These are phyloP conservation scores for Trichoderma koningii DNA, from an alignment of 2,329 filamentous ascomycete genomes.

Conservation along the genomic window DNA sequence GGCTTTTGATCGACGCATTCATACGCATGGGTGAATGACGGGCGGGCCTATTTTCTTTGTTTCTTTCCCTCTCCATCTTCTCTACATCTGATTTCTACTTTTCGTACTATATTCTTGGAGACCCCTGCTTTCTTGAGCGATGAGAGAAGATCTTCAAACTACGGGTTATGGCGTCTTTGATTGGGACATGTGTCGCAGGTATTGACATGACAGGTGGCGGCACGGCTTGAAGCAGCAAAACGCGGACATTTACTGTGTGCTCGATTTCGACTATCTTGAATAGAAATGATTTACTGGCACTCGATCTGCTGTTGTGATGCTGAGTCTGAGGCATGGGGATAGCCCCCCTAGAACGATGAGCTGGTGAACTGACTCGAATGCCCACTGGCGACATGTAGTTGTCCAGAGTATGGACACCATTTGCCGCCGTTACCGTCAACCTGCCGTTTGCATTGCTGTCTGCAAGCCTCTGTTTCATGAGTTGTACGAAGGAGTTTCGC, in stretches of 20 bases:
- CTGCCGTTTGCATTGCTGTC: no score
- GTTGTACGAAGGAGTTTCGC: no score
- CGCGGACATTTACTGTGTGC: conserved; percentile 32
- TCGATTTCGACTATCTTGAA: conserved; percentile 30
- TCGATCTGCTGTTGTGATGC: no score
- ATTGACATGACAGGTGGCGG: conserved; percentile 37
- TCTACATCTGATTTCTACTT: conserved; percentile 21
- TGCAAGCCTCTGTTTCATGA: no score
- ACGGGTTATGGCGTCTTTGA: conserved; percentile 37
- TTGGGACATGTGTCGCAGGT: conserved; percentile 33
- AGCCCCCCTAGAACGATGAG: no score
- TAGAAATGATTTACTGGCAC: conserved; percentile 33
- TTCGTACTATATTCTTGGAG: conserved; percentile 34
- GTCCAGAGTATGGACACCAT: no score
- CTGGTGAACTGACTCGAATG: no score
- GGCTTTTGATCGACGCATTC: conserved; percentile 30
- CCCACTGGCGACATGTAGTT: no score
- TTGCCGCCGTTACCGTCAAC: no score
- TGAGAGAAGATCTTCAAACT: conserved; percentile 30
- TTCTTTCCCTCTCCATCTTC: not conserved
- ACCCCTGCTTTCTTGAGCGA: conserved; percentile 31
- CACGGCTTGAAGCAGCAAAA: conserved; percentile 31
- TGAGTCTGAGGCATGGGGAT: no score
- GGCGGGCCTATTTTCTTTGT: not conserved
- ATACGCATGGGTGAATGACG: conserved; percentile 25